These are phyloP conservation scores for Nicotiana otophora DNA, from an alignment of 257 asterid species.

Conservation along the genomic window DNA sequence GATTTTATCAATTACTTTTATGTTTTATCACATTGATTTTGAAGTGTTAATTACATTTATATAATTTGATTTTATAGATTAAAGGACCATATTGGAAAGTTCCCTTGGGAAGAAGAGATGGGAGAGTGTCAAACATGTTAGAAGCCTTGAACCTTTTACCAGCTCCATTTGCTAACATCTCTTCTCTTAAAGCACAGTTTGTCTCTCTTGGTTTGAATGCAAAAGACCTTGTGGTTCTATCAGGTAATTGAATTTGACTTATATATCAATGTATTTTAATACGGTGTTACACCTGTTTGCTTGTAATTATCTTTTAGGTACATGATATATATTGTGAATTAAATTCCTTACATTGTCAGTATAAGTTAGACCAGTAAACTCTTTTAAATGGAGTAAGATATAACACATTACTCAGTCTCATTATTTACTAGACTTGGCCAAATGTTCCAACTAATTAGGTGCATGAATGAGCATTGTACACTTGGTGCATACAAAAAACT, in stretches of 20 bases:
- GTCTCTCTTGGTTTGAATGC: slow-evolving; percentile 38
- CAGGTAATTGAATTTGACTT: slow-evolving; percentile 25
- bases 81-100: slow-evolving; percentile 45
- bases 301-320: too few species aligned
- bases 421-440: background rate
- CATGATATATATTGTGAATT: too few species aligned
- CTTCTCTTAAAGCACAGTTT: slow-evolving; percentile 32
- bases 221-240: slow-evolving; percentile 53
- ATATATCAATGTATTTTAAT: too few species aligned
- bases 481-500: background rate
- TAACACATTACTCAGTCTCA: background rate
- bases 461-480: background rate
- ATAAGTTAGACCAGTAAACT: too few species aligned
- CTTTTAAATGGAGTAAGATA: too few species aligned
- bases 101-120: slow-evolving; percentile 54
- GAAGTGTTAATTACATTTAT: background rate
- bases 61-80: slow-evolving; percentile 14
- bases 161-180: slow-evolving; percentile 36
- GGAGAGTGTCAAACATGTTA: slow-evolving; percentile 29
- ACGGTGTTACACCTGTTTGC: too few species aligned
- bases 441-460: background rate
- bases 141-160: slow-evolving; percentile 32
- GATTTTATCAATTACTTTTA: too few species aligned
- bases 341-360: too few species aligned
- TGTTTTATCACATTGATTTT: background rate